These are phyloP conservation scores for Penicillium sp. DNA, from an alignment of 2,329 filamentous ascomycete genomes.

Conservation along the genomic window DNA sequence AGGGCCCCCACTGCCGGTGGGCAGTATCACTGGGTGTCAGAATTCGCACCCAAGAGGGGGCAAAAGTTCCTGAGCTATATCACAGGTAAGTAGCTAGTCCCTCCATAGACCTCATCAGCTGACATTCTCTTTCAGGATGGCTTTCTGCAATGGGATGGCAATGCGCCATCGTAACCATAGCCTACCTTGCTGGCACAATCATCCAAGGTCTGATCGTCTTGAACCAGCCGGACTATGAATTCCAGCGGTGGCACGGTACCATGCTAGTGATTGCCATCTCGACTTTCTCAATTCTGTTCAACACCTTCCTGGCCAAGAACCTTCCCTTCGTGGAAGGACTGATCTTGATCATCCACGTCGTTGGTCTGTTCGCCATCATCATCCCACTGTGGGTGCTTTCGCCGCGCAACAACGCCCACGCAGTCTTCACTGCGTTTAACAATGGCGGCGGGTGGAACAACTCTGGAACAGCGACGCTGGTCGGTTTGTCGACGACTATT, in stretches of 20 bases:
- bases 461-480: conserved; percentile 38
- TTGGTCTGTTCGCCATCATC: conserved; percentile 44
- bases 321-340: conserved; percentile 40
- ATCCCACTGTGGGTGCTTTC: conserved; percentile 44
- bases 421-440: conserved; percentile 42
- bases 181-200: conserved; percentile 45
- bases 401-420: conserved; percentile 35
- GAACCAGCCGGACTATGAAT: conserved; percentile 41
- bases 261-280: conserved; percentile 43
- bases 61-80: conserved; percentile 48
- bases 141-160: conserved; percentile 47
- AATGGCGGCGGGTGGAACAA: conserved; percentile 43
- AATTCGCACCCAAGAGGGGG: conserved; percentile 42
- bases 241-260: conserved; percentile 45
- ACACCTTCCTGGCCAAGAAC: conserved; percentile 41
- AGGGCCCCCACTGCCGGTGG: conserved; percentile 43
- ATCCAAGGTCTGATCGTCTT: conserved; percentile 47
- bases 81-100: conserved; percentile 30
- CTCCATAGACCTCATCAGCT: not conserved
- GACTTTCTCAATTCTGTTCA: conserved; percentile 41
- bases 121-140: conserved; percentile 34
- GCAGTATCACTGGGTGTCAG: conserved; percentile 33
- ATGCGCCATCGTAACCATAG: conserved; percentile 43
- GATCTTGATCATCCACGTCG: conserved; percentile 43
- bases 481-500: conserved; percentile 42